Evolutionary conservation across 1,284 basidiomycete genomes (phyloP).

Genomic region (Moniliophthora roreri): DNA sequence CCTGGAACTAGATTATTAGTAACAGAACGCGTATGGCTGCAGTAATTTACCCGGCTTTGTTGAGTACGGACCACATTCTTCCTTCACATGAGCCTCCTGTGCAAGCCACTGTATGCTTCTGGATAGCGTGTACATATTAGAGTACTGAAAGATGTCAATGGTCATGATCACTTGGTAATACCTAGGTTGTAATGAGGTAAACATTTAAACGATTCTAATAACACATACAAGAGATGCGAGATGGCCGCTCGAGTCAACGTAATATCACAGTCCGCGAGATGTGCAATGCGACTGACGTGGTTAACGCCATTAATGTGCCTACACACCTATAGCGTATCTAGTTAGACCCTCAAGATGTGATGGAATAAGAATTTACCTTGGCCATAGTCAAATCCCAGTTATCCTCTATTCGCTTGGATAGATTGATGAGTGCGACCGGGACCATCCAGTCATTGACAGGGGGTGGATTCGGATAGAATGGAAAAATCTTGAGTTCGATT

Average conservation of each 20-base stretch:
- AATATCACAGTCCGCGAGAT: constrained; percentile 89
- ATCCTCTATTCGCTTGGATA: constrained; percentile 78
- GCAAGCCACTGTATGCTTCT: constrained; percentile 85
- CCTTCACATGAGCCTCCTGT: constrained; percentile 77
- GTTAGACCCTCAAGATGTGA: constrained; percentile 6
- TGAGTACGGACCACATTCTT: constrained; percentile 90
- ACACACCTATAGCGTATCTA: constrained; percentile 55
- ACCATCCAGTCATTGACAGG: constrained; percentile 94
- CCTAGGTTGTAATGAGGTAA: constrained; percentile 35
- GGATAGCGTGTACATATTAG: constrained; percentile 94
- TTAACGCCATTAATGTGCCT: constrained; percentile 88
- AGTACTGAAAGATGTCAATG: constrained; percentile 95
- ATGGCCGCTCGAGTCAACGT: constrained; percentile 85
- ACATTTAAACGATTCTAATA: constrained; percentile 1
- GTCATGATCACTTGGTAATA: constrained; percentile 97
- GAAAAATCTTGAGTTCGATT: constrained; percentile 94
- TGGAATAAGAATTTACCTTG: constrained; percentile 51
- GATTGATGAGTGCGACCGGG: constrained; percentile 85
- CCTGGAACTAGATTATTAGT: constrained; percentile 31
- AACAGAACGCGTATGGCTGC: constrained; percentile 1
- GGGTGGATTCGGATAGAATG: constrained; percentile 93
- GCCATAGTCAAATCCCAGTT: constrained; percentile 98
- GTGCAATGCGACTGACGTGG: constrained; percentile 89
- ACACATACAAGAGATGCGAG: constrained; percentile 83
- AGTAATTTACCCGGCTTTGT: constrained; percentile 63